phyloP scores from a whole-genome alignment of 2,329 filamentous ascomycete genomes.

The Davidsoniella neocaledoniae region DNA sequence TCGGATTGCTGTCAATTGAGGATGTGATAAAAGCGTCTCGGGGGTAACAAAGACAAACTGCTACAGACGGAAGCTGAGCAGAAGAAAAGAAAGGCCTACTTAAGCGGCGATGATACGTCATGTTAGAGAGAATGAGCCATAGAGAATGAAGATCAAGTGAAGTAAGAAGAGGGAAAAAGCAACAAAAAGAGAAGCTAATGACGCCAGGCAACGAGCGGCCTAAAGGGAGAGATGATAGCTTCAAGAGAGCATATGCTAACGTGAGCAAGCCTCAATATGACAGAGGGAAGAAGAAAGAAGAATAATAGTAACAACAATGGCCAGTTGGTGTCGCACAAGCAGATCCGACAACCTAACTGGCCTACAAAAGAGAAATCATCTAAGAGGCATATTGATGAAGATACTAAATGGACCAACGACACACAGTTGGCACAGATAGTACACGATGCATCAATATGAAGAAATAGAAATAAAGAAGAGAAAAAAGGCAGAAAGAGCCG shows the following conservation, averaged over 20 bases:
- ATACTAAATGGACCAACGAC: not conserved
- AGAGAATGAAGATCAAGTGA: constrained; percentile 15
- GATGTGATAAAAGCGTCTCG: constrained; percentile 16
- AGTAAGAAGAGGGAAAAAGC: constrained; percentile 12
- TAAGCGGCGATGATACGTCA: constrained; percentile 21
- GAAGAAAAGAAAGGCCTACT: constrained; percentile 26
- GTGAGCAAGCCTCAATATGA: not conserved
- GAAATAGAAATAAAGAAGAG: constrained; percentile 4
- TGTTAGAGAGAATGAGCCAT: constrained; percentile 37
- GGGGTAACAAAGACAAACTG: constrained; percentile 16
- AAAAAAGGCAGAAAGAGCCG: constrained; percentile 1
- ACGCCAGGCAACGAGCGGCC: not conserved
- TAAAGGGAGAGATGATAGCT: not conserved
- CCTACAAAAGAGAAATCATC: not conserved
- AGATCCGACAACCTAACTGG: too few relatives aligned
- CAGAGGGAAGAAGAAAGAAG: not conserved
- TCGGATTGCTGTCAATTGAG: constrained; percentile 10
- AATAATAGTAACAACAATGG: not conserved
- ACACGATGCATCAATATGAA: not conserved
- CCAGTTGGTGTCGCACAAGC: too few relatives aligned
- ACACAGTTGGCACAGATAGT: constrained; percentile 4
- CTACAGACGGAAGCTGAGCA: constrained; percentile 11
- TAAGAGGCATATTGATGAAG: constrained; percentile 1
- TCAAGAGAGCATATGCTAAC: too few relatives aligned
- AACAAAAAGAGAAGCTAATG: constrained; percentile 2